A percentile compares a stretch with the other conserved stretches of the same genome.
Conservation (phyloP, 306 rosid species). For the Ormosia semicastrata region DNA sequence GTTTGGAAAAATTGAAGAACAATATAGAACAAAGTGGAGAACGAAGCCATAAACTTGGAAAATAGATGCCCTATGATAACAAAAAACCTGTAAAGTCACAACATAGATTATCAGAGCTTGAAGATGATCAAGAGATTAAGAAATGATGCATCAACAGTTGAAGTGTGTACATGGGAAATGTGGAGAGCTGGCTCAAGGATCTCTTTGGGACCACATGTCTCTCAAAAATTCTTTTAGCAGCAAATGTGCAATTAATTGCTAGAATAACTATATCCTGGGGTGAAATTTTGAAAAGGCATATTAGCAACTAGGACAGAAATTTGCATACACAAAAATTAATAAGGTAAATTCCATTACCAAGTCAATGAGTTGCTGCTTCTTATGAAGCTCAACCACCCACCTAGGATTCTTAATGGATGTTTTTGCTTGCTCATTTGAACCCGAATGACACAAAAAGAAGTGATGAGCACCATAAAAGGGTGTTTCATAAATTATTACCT, state of each 20-base stretch:
- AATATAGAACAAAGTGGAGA: conserved; percentile 60
- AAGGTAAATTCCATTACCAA: conserved; percentile 52
- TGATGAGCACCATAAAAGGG: too few relatives aligned
- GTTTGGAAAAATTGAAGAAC: conserved; percentile 58
- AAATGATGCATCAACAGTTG: neutral
- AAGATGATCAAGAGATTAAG: conserved; percentile 13
- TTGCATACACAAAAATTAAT: conserved; percentile 26
- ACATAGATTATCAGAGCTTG: too few relatives aligned
- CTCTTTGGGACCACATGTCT: conserved; percentile 41
- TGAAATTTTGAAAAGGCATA: conserved; percentile 20
- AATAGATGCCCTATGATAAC: conserved; percentile 54
- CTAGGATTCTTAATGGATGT: conserved; percentile 57
- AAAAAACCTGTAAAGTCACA: too few relatives aligned
- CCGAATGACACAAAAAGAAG: conserved; percentile 49
- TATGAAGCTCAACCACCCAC: conserved; percentile 74
- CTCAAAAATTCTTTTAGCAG: conserved; percentile 54
- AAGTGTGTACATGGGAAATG: conserved; percentile 40
- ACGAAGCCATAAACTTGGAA: conserved; percentile 58
- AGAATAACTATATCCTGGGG: too few relatives aligned
- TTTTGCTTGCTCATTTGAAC: conserved; percentile 49
- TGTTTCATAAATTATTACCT: too few relatives aligned
- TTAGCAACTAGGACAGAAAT: conserved; percentile 22
- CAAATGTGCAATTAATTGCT: too few relatives aligned
- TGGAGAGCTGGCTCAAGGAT: conserved; percentile 42
- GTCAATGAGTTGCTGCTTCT: conserved; percentile 51